Base-by-base conservation (phyloP, 2,329 filamentous ascomycete species). In the Fusarium redolens region DNA sequence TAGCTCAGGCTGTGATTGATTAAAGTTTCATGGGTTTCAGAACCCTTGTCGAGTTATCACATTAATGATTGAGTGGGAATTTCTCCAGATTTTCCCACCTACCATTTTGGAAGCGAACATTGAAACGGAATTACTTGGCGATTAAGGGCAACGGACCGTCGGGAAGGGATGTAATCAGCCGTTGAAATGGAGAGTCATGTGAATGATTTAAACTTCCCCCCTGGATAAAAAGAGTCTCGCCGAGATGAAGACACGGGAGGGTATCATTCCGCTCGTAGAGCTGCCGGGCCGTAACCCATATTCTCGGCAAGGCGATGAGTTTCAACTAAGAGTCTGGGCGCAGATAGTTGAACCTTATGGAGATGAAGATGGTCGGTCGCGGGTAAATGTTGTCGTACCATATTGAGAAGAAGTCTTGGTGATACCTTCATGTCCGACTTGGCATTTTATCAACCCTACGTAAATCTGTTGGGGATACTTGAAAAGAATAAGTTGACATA, bases 1-100 rank as follows among this genome's bases (percentile, higher is more conserved):
- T 33, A 33, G 51, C 22, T 37, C 47, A 31, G n/a, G 22, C 28
- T 62, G n/a, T 35, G 25, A 35, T 56, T 41, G 28, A 28, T 38
- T 31, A 28, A 62, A 12, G 22, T 37, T 61, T 59, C 22, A 20
- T 30, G 3, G 11, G 65, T 68, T 68, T 68, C 64, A 68, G 31
- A 18, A 62, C 37, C 65, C 64, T 30, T 68, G 65, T 33, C 43
- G 14, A 18, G 7, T 20, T 33, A 11, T 28, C 28, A 28, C 28
- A 28, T 7, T 28, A 28, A 28, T 28, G 5, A 28, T 28, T 28
- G 28, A 28, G 28, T 28, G 18, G 33, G 8, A 28, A 33, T 65
- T 35, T 59, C 48, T 66, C 63, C 63, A 65, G 45, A 50, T 48
- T 68, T 68, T 68, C 37, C 65, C 65, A 68, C 65, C 65, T 68